Evolutionary conservation across 257 asterid species (phyloP).

Genomic region (Nicotiana otophora): DNA sequence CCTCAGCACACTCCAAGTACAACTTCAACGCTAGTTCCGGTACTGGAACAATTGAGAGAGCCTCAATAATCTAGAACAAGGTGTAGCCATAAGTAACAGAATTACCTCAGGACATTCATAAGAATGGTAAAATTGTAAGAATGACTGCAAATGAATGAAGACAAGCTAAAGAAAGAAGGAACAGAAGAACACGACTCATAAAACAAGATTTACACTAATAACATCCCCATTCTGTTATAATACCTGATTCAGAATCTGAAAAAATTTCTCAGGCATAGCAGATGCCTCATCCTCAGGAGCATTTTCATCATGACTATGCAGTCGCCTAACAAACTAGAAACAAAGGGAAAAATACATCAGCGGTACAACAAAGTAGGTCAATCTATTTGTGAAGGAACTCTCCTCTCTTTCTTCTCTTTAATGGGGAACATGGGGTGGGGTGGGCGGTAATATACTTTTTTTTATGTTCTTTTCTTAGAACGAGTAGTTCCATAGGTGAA

Average conservation of each 20-base stretch:
- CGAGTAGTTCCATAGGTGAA: background rate
- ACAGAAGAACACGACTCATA: background rate
- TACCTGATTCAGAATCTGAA: slow-evolving; percentile 84
- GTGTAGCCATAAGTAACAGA: slow-evolving; percentile 2
- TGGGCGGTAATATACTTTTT: background rate
- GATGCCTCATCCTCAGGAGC: slow-evolving; percentile 61
- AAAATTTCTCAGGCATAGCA: slow-evolving; percentile 70
- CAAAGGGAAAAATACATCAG: slow-evolving; percentile 6
- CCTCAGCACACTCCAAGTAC: slow-evolving; percentile 98
- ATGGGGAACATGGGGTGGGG: background rate
- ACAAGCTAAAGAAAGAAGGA: background rate
- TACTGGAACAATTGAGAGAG: slow-evolving; percentile 69
- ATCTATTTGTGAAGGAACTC: background rate
- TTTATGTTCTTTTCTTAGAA: background rate
- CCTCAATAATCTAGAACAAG: slow-evolving; percentile 72
- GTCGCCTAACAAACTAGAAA: slow-evolving; percentile 73
- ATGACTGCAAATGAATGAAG: slow-evolving; percentile 1
- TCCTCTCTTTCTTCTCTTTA: background rate
- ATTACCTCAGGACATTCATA: background rate
- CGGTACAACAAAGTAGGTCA: slow-evolving; percentile 6
- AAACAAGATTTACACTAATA: background rate
- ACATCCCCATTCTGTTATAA: background rate
- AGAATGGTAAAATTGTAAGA: background rate
- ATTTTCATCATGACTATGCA: slow-evolving; percentile 65
- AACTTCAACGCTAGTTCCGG: slow-evolving; percentile 84